Conservation (phyloP, 495 filamentous ascomycete genomes). For the Polyplosphaeria fusca region DNA sequence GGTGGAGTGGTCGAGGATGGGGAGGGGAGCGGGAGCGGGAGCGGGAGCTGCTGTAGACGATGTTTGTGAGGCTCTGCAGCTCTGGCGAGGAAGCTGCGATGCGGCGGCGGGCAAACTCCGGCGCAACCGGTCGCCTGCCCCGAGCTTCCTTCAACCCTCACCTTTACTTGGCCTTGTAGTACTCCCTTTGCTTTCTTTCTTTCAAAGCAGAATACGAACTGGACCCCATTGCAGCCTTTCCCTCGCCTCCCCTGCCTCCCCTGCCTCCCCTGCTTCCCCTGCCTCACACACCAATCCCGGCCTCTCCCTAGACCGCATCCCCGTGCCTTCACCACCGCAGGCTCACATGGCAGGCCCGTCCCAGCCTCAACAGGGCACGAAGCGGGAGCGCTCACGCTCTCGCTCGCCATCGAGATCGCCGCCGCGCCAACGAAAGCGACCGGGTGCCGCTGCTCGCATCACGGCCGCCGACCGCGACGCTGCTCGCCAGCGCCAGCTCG, state of each 20-base stretch:
- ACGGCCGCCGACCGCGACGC: slow-evolving; percentile 62
- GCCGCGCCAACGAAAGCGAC: slow-evolving; percentile 76
- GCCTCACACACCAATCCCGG: not conserved
- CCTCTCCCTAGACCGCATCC: not conserved
- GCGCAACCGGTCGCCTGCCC: not conserved
- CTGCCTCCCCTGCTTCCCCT: too few species aligned
- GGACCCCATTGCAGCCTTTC: too few species aligned
- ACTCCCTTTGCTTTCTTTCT: too few species aligned
- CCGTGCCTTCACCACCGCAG: not conserved
- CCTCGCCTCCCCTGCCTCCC: too few species aligned
- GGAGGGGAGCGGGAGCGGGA: not conserved
- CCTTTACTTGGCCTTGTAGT: too few species aligned
- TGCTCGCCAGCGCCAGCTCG: slow-evolving; percentile 61
- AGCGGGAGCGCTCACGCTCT: slow-evolving; percentile 30
- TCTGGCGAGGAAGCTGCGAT: slow-evolving; percentile 23
- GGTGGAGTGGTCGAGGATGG: not conserved
- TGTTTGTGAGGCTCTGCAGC: slow-evolving; percentile 27
- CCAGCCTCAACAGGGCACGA: slow-evolving; percentile 8
- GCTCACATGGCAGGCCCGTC: slow-evolving; percentile 17
- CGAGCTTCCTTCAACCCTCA: too few species aligned
- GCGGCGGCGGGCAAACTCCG: not conserved
- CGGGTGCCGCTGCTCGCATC: slow-evolving; percentile 77
- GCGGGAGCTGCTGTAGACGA: not conserved
- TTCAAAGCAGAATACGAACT: too few species aligned
- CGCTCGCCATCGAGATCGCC: slow-evolving; percentile 41